Conservation (phyloP, 192 early-diverging fungal species). For the Obelidium mucronatum region DNA sequence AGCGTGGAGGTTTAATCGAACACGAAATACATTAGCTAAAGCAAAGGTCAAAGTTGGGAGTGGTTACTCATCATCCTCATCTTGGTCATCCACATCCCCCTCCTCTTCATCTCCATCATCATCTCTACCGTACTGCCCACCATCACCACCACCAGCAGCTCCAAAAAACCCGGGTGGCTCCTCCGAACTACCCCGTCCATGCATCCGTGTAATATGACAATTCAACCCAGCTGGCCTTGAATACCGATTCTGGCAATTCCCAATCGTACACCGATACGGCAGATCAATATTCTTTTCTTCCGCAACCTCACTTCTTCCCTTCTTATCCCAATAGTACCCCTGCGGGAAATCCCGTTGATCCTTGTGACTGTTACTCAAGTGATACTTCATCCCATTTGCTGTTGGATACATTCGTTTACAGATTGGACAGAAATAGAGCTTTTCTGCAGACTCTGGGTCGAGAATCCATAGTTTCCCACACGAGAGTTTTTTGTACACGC, state of each 20-base stretch:
- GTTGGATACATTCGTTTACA: constrained; percentile 98
- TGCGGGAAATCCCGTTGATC: constrained; percentile 16
- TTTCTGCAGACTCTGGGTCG: constrained; percentile 24
- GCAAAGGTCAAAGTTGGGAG: no score
- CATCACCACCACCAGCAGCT: no score
- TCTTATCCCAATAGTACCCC: constrained; percentile 15
- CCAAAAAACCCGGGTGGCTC: no score
- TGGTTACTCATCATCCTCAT: no score
- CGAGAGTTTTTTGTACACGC: background rate
- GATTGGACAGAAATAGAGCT: constrained; percentile 75
- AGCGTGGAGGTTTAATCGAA: no score
- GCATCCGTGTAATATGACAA: constrained; percentile 5
- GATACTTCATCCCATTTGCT: constrained; percentile 87
- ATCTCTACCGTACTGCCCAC: no score
- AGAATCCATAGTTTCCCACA: constrained; percentile 18
- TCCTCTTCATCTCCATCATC: no score
- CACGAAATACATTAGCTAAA: no score
- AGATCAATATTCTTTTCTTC: background rate
- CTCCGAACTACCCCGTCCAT: background rate
- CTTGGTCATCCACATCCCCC: no score
- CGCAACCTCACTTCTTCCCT: background rate
- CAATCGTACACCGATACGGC: background rate
- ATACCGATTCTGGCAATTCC: background rate
- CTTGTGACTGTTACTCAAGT: constrained; percentile 19
- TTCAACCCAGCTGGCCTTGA: constrained; percentile 1